These are phyloP conservation scores for Paspalum notatum DNA, from an alignment of 176 grass and related monocot species.

Conservation along the genomic window DNA sequence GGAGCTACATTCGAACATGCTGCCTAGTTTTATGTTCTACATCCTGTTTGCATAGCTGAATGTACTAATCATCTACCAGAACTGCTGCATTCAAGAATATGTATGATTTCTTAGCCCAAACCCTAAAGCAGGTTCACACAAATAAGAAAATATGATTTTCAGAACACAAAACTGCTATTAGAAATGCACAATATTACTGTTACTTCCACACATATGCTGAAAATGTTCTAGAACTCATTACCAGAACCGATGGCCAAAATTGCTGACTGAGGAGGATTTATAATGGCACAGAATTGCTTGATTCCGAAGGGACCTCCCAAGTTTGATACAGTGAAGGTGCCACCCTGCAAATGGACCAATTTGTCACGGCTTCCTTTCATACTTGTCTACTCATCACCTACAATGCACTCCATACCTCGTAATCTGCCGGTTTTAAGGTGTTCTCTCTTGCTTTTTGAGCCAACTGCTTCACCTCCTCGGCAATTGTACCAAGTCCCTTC, in stretches of 20 bases:
- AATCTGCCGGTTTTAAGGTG: constrained; percentile 87
- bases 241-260: constrained; percentile 97
- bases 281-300: constrained; percentile 95
- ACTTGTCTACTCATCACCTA: constrained; percentile 10
- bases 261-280: constrained; percentile 93
- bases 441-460: constrained; percentile 91
- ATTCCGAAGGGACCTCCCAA: constrained; percentile 95
- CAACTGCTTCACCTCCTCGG: constrained; percentile 85
- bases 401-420: constrained; percentile 57
- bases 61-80: neutral
- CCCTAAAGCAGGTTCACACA: neutral
- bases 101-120: neutral
- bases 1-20: neutral
- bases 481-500: constrained; percentile 86
- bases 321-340: constrained; percentile 91
- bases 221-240: constrained; percentile 27
- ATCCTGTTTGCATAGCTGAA: neutral
- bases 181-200: neutral
- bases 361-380: neutral
- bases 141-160: neutral
- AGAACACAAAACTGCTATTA: neutral
- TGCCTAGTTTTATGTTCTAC: neutral
- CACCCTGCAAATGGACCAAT: constrained; percentile 66
- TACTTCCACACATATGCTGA: neutral
- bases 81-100: neutral